A percentile compares a stretch with the other conserved stretches of the same genome.
phyloP scores from a whole-genome alignment of 345 rosid genomes.

The Psidium guajava region DNA sequence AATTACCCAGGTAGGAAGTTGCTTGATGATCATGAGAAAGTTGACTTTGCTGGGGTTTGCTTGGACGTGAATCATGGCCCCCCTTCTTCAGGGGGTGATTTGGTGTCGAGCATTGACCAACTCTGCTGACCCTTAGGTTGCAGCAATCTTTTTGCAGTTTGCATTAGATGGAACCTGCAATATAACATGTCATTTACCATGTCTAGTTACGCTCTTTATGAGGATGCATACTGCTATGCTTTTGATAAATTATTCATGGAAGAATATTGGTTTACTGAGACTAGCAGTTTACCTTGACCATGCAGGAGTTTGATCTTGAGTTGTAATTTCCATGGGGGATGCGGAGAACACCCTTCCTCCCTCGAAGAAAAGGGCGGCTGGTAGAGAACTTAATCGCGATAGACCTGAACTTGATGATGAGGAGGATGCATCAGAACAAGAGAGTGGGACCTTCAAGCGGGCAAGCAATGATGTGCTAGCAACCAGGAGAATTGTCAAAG shows the following conservation, averaged over 20 bases:
- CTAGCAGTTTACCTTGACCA: not conserved
- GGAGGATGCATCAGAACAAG: slow-evolving; percentile 47
- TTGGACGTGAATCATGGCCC: not conserved
- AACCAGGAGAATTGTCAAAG: slow-evolving; percentile 62
- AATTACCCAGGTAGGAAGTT: not conserved
- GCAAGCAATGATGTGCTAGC: slow-evolving; percentile 90
- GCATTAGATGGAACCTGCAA: not conserved
- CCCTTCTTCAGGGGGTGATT: not conserved
- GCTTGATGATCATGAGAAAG: not conserved
- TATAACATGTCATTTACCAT: not conserved
- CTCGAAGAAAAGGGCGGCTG: slow-evolving; percentile 97
- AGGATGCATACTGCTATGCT: not conserved
- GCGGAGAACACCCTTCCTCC: slow-evolving; percentile 59
- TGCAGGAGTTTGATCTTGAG: not conserved
- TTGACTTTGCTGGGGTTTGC: not conserved
- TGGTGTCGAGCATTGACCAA: not conserved
- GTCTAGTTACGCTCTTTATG: not conserved
- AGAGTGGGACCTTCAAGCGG: slow-evolving; percentile 77
- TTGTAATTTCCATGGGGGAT: slow-evolving; percentile 48
- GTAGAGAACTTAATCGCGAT: slow-evolving; percentile 72
- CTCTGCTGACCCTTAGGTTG: not conserved
- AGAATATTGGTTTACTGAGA: not conserved
- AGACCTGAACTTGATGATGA: slow-evolving; percentile 85
- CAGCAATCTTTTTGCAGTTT: not conserved
- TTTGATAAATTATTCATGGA: not conserved